Conservation (phyloP, 2,329 filamentous ascomycete species). For the Magnaporthiopsis rhizophila region DNA sequence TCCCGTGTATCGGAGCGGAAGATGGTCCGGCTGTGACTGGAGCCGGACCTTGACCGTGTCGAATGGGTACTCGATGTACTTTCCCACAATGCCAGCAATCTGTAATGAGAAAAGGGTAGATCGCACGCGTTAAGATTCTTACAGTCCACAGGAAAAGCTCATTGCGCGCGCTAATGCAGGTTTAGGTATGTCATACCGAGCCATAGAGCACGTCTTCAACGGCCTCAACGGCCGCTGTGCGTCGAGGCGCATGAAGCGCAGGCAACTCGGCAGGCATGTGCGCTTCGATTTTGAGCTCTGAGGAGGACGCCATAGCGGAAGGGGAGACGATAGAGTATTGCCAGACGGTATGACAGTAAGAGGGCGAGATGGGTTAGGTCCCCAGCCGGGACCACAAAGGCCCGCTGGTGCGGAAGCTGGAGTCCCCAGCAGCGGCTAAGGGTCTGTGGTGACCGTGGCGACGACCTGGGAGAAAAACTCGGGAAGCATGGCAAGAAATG, state of each 20-base stretch:
- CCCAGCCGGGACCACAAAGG: neutral
- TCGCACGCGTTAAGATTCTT: neutral
- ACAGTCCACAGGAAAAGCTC: too few species aligned
- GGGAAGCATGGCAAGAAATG: neutral
- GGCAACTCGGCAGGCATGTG: constrained; percentile 8
- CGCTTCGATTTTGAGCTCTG: constrained; percentile 13
- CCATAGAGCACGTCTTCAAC: constrained; percentile 84
- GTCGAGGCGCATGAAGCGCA: constrained; percentile 16
- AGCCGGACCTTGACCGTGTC: constrained; percentile 97
- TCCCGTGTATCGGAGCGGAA: constrained; percentile 74
- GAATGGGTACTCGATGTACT: constrained; percentile 97
- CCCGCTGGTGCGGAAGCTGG: neutral
- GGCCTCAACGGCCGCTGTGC: constrained; percentile 51
- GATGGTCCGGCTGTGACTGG: constrained; percentile 84
- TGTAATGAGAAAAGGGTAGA: constrained; percentile 22
- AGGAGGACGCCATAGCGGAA: constrained; percentile 16
- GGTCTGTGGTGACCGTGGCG: neutral
- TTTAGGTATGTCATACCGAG: constrained; percentile 51
- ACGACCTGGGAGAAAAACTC: neutral
- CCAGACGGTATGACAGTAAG: neutral
- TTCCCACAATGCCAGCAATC: constrained; percentile 80
- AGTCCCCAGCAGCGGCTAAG: neutral
- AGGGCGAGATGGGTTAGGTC: neutral
- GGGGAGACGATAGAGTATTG: neutral
- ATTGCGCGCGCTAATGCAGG: neutral